Base-by-base conservation (phyloP, 208 protist species). In the Acanthamoeba castellanii region DNA sequence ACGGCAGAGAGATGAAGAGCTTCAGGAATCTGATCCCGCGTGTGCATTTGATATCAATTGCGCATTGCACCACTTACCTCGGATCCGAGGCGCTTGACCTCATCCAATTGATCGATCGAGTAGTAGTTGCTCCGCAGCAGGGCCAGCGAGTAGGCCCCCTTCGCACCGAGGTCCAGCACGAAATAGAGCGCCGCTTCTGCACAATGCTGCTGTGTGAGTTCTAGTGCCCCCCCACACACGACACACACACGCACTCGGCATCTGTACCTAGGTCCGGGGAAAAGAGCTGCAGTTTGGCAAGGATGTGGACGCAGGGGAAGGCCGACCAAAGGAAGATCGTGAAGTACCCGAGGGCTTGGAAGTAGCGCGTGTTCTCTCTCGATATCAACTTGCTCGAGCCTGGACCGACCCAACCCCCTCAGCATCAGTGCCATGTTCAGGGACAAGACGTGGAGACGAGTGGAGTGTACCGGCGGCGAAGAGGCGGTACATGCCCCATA, bases 41-140 rank as follows among this genome's bases (percentile, higher is more conserved):
- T 7, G 52, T 4, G 14, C 52, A 18, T 11, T 57, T 30, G 16
- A n/a, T 9, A n/a, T 1, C 59, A n/a, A 2, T 57, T 57, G 59
- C 25, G 59, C 59, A 66, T n/a, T 34, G 66, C 66, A 20, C 8
- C 18, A 30, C 25, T 14, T 72, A 72, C 66, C 66, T 72, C 74
- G 22, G 32, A 52, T 5, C 45, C 74, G n/a, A 82, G 32, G 45
- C 74, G 74, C 74, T 82, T 82, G 74, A 82, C 25, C 2, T 82
- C 74, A 8, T 82, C 74, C 16, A 82, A 20, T 37, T 82, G 74
- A 7, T 82, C 74, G 42, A 82, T 82, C 16, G 74, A 82, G 37
- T 82, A 82, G 37, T 52, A 82, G 45, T 82, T 82, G 42, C 74
- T 82, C 18, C 74, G 74, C 25, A 82, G 45, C 42, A 82, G 32